A percentile compares a stretch with the other conserved stretches of the same genome.
phyloP scores from a whole-genome alignment of 225 moss, liverwort and hornwort genomes.

The Pleurozium schreberi region DNA sequence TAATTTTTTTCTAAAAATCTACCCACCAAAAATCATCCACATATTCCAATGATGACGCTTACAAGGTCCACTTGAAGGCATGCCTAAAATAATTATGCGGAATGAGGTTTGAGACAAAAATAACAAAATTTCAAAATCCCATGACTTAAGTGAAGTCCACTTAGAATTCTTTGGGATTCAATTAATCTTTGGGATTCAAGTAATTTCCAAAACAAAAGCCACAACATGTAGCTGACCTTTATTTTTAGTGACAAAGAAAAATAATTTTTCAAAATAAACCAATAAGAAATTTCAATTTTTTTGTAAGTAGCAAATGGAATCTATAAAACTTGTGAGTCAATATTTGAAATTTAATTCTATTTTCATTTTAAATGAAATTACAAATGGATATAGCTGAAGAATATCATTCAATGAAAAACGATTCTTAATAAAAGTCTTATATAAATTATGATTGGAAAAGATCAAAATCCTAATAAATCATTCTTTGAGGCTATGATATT shows the following conservation, averaged over 20 bases:
- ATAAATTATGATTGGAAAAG: not conserved
- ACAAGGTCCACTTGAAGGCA: too few relatives aligned
- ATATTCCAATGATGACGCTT: not conserved
- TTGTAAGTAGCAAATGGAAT: not conserved
- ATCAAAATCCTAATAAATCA: not conserved
- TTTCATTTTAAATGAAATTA: not conserved
- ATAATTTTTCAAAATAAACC: not conserved
- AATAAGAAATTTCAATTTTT: not conserved
- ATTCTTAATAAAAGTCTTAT: not conserved
- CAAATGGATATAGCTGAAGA: not conserved
- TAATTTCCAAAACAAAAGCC: not conserved
- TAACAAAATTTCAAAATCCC: not conserved
- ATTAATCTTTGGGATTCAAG: not conserved
- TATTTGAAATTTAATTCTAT: not conserved
- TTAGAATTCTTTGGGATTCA: not conserved
- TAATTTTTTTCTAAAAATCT: not conserved
- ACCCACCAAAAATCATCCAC: not conserved
- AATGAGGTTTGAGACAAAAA: not conserved
- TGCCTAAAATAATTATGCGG: not conserved
- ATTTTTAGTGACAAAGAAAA: not conserved
- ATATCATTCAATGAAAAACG: not conserved
- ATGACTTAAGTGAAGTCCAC: not conserved
- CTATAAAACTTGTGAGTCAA: not conserved
- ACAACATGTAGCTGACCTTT: accelerated
- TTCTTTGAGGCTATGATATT: not conserved